A percentile compares a stretch with the other conserved stretches of the same genome.
These are phyloP conservation scores for Tolypocladium amazonense DNA, from an alignment of 2,329 filamentous ascomycete species.

Conservation along the genomic window DNA sequence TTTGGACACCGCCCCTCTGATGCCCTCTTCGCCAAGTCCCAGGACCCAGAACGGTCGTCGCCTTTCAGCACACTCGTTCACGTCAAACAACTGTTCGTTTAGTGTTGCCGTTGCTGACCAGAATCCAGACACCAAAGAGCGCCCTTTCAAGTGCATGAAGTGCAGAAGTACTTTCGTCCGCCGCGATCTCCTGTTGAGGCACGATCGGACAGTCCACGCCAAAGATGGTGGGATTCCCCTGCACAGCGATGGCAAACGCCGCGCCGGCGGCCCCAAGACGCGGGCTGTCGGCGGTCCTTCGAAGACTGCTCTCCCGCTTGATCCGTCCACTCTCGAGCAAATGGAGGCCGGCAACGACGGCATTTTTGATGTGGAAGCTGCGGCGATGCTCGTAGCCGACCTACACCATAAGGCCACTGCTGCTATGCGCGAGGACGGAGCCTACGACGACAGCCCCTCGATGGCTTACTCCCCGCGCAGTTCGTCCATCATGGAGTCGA, in stretches of 20 bases:
- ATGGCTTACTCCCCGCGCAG: conserved; percentile 65
- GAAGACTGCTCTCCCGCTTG: conserved; percentile 69
- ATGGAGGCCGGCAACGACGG: conserved; percentile 85
- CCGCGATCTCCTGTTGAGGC: conserved; percentile 87
- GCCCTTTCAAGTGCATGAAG: conserved; percentile 97
- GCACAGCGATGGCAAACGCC: conserved; percentile 87
- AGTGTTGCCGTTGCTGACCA: conserved; percentile 2
- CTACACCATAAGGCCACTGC: conserved; percentile 88
- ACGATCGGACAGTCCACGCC: conserved; percentile 96
- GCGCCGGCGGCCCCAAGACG: conserved; percentile 59
- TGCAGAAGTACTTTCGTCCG: conserved; percentile 97
- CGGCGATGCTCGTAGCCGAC: conserved; percentile 97
- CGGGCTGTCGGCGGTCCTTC: conserved; percentile 52
- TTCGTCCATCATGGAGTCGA: conserved; percentile 63
- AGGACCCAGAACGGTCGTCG: too few species aligned
- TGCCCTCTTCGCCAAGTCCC: neutral
- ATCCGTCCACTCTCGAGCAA: conserved; percentile 80
- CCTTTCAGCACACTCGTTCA: neutral
- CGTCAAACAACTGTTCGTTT: neutral
- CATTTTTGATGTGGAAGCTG: conserved; percentile 92
- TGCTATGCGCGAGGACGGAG: conserved; percentile 50
- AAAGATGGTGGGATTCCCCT: conserved; percentile 93
- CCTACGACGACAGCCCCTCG: conserved; percentile 46
- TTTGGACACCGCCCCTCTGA: neutral
- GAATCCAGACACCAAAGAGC: conserved; percentile 82